These are phyloP conservation scores for Stenogyne calaminthoides DNA, from an alignment of 305 asterid genomes.

Conservation along the genomic window DNA sequence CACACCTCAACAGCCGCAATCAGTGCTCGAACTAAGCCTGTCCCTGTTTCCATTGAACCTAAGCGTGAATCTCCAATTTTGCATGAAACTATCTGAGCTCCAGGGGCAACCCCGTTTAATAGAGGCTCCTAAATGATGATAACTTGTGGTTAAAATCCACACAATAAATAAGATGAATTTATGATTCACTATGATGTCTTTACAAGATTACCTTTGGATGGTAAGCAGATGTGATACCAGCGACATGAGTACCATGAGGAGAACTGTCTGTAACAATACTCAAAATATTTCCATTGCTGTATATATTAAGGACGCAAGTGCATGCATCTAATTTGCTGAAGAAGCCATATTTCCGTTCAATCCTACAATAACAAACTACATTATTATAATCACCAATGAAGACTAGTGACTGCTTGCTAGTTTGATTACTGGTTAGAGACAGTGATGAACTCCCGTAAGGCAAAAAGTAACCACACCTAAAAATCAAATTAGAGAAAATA, in stretches of 20 bases:
- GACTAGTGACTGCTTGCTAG: slow-evolving; percentile 17
- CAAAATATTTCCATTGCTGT: slow-evolving; percentile 77
- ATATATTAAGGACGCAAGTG: slow-evolving; percentile 72
- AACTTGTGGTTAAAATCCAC: slow-evolving; percentile 23
- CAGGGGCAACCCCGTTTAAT: slow-evolving; percentile 99
- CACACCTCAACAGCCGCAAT: slow-evolving; percentile 96
- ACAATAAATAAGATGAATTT: slow-evolving; percentile 5
- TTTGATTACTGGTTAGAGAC: slow-evolving; percentile 23
- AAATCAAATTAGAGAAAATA: neutral
- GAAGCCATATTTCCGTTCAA: slow-evolving; percentile 80
- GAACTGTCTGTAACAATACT: slow-evolving; percentile 95
- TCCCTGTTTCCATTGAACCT: slow-evolving; percentile 99
- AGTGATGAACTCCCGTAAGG: slow-evolving; percentile 17
- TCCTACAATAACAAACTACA: slow-evolving; percentile 55
- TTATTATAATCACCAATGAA: slow-evolving; percentile 24
- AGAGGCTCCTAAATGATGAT: slow-evolving; percentile 74
- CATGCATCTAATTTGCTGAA: slow-evolving; percentile 96
- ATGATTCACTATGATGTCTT: slow-evolving; percentile 15
- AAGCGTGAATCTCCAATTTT: slow-evolving; percentile 97
- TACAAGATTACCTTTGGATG: slow-evolving; percentile 68
- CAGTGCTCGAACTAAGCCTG: slow-evolving; percentile 94
- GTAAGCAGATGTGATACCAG: slow-evolving; percentile 96
- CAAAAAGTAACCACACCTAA: slow-evolving; percentile 14
- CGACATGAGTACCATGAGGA: slow-evolving; percentile 99
- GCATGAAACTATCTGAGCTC: slow-evolving; percentile 96